Evolutionary conservation across 805 yeast genomes (phyloP), one percentile per base, ranked within the genome.

Genomic region (Wickerhamiella azyma): DNA sequence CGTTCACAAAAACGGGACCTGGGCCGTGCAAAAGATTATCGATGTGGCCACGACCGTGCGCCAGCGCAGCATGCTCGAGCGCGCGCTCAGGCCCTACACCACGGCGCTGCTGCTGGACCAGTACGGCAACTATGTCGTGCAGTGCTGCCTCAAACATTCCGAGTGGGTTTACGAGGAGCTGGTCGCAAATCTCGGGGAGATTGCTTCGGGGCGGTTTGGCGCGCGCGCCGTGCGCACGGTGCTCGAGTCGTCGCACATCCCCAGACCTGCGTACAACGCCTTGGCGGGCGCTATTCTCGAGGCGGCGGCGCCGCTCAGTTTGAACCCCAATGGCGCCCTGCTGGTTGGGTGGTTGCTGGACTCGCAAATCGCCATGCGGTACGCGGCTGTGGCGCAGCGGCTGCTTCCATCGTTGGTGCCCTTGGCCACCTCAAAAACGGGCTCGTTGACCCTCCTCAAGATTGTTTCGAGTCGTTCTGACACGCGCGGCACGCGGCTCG

Each of bases 11-110:
- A 92, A 92, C 62, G 98, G 98, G 51, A 92, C 98, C 5, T 92
- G 98, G 98, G 97, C 96, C 1, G 94, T 95, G 19, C 98, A 92
- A 63, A 92, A 89, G 63, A 80, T 92, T 63, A 86, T 92, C 54
- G 81, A 78, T 53, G 78, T 79, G 39, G 81, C 85, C 3, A 64
- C 71, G 51, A 77, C 76, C 41, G 77, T 71, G 38, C 71, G 75
- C 41, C 84, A 78, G 55, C 80, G 76, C 61, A 65, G 70, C 54
- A 60, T 81, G 41, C 82, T 92, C 38, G 77, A 80, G 8, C 67
- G 74, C 21, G 75, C 85, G 36, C 71, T 92, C 51, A 74, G 76
- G 49, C 92, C 94, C 1, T 86, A 81, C 58, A 75, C 92, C 40
- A 84, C 82, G 0, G 84, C 88, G 42, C 68, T 92, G 53, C 82